These are phyloP conservation scores for Boeremia exigua DNA, from an alignment of 2,329 filamentous ascomycete genomes.

Conservation along the genomic window DNA sequence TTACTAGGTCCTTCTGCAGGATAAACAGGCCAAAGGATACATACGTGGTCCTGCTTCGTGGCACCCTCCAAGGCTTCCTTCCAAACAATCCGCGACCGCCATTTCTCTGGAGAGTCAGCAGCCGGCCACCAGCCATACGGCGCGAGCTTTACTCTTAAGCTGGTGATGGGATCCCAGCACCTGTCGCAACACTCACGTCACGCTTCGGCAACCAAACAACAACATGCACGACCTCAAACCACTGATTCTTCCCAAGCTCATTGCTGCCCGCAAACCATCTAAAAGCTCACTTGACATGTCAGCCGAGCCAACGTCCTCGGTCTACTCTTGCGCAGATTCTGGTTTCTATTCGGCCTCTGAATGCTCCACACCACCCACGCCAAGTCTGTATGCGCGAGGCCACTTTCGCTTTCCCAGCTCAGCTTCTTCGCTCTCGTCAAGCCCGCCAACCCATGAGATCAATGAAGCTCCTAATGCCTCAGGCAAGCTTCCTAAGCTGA, in stretches of 20 bases:
- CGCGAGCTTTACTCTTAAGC: slow-evolving; percentile 33
- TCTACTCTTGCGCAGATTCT: slow-evolving; percentile 46
- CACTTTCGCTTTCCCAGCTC: slow-evolving; percentile 75
- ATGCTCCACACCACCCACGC: slow-evolving; percentile 72
- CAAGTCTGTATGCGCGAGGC: slow-evolving; percentile 69
- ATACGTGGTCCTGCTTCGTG: slow-evolving; percentile 50
- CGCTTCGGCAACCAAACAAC: slow-evolving; percentile 26
- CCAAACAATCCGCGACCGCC: slow-evolving; percentile 42
- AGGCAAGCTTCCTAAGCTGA: slow-evolving; percentile 78
- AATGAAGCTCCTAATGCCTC: slow-evolving; percentile 64
- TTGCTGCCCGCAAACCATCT: slow-evolving; percentile 46
- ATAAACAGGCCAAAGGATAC: slow-evolving; percentile 38
- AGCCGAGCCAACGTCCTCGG: slow-evolving; percentile 38
- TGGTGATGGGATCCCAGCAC: slow-evolving; percentile 48
- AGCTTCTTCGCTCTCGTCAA: slow-evolving; percentile 73
- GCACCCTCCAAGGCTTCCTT: slow-evolving; percentile 39
- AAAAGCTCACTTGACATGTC: slow-evolving; percentile 44
- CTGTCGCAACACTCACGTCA: slow-evolving; percentile 37
- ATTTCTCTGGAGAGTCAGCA: slow-evolving; percentile 30
- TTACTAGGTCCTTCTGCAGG: slow-evolving; percentile 27
- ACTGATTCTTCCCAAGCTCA: slow-evolving; percentile 47
- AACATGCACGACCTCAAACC: slow-evolving; percentile 50
- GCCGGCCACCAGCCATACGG: slow-evolving; percentile 22
- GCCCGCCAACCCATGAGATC: slow-evolving; percentile 58
- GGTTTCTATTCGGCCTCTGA: slow-evolving; percentile 65